These are phyloP conservation scores for Cairneyella variabilis DNA, from an alignment of 495 filamentous ascomycete species.

Conservation along the genomic window DNA sequence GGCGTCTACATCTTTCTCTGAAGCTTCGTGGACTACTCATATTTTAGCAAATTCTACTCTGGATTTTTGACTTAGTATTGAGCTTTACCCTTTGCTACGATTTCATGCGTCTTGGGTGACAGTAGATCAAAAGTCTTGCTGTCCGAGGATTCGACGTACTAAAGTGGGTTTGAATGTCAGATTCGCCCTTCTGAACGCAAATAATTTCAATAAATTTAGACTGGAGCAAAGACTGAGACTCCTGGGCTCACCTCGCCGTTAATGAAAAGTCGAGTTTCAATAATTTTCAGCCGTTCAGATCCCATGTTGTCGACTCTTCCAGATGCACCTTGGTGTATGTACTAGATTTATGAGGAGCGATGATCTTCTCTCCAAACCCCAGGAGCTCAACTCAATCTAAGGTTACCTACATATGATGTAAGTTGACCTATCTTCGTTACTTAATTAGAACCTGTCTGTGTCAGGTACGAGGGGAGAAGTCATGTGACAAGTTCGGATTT, in stretches of 20 bases:
- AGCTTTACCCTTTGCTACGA: slow-evolving; percentile 26
- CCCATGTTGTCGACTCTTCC: not conserved
- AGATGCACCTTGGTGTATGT: not conserved
- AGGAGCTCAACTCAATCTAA: no score
- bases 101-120: slow-evolving; percentile 29
- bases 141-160: slow-evolving; percentile 37
- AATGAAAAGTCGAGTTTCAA: slow-evolving; percentile 33
- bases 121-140: slow-evolving; percentile 31
- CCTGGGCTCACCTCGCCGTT: slow-evolving; percentile 36
- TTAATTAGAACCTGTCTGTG: no score
- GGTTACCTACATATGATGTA: no score
- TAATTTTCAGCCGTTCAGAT: slow-evolving; percentile 15
- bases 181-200: no score
- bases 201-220: no score
- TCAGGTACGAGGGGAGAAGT: no score
- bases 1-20: slow-evolving; percentile 66
- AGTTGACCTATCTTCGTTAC: no score
- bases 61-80: not conserved
- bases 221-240: no score
- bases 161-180: no score
- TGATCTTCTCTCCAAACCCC: no score
- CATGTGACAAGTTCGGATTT: no score
- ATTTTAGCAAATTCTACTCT: not conserved
- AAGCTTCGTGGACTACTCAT: slow-evolving; percentile 72
- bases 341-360: not conserved